A percentile compares a stretch with the other conserved stretches of the same genome.
Conservation (phyloP, 768 basidiomycete species). For the Boletus reticulatus region DNA sequence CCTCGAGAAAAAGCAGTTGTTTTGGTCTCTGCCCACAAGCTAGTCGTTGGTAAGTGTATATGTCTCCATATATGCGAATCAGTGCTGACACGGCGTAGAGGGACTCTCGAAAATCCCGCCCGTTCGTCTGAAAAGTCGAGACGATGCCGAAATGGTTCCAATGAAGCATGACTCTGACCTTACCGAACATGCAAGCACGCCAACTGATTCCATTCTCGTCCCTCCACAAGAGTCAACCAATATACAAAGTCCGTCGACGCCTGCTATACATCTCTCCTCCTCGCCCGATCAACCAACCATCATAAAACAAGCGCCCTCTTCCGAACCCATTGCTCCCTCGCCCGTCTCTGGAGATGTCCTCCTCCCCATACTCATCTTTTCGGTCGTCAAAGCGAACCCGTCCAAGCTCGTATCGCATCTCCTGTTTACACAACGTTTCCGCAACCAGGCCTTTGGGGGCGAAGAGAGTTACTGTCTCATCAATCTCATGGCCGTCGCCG, state of each 20-base stretch:
- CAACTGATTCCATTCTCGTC: background rate
- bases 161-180: background rate
- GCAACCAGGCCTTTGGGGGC: constrained; percentile 37
- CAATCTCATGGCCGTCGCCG: constrained; percentile 92
- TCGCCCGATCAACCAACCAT: background rate
- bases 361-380: constrained; percentile 89
- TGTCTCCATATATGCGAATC: background rate
- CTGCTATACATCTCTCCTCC: constrained; percentile 5
- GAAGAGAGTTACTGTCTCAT: constrained; percentile 93
- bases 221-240: constrained; percentile 3
- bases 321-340: constrained; percentile 29
- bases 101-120: constrained; percentile 74
- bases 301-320: constrained; percentile 6
- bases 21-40: constrained; percentile 80
- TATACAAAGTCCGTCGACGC: constrained; percentile 1
- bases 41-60: constrained; percentile 65
- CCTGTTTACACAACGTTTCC: constrained; percentile 34
- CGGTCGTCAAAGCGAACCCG: constrained; percentile 92
- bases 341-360: constrained; percentile 86
- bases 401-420: constrained; percentile 63
- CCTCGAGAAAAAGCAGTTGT: constrained; percentile 80
- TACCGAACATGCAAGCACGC: background rate
- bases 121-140: constrained; percentile 68
- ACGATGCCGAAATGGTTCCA: constrained; percentile 16
- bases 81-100: constrained; percentile 41